phyloP scores from a whole-genome alignment of 2,329 filamentous ascomycete genomes.

The Diplodia seriata region DNA sequence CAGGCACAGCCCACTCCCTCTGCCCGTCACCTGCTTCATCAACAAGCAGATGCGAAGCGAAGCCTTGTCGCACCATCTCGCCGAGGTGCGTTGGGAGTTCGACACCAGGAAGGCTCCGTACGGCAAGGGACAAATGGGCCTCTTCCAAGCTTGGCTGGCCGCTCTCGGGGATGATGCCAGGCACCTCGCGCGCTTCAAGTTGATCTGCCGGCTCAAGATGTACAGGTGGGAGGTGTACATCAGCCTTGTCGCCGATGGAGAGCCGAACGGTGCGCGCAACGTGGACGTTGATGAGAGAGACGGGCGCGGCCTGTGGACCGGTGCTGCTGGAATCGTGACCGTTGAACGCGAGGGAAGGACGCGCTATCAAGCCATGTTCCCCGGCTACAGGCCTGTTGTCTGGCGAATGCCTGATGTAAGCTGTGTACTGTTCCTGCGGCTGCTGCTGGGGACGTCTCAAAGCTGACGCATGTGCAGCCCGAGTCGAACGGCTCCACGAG shows the following conservation, averaged over 20 bases:
- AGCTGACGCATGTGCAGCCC: background rate
- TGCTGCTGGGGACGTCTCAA: background rate
- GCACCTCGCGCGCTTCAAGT: conserved; percentile 4
- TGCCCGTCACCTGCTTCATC: conserved; percentile 1
- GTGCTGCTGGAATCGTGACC: background rate
- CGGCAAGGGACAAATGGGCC: background rate
- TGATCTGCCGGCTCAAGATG: background rate
- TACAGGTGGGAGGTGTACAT: conserved; percentile 14
- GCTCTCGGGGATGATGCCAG: conserved; percentile 4
- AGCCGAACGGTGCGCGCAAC: conserved; percentile 5
- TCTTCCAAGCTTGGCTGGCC: background rate
- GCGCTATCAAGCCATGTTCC: conserved; percentile 3
- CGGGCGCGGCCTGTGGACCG: background rate
- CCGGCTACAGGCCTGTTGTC: background rate
- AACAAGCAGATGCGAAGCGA: conserved; percentile 6
- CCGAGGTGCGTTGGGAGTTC: conserved; percentile 8
- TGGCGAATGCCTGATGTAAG: background rate
- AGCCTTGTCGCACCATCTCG: background rate
- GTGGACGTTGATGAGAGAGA: conserved; percentile 2
- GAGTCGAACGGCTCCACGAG: background rate
- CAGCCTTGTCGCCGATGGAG: background rate
- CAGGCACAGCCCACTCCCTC: background rate
- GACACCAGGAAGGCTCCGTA: conserved; percentile 2
- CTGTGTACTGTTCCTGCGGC: too few relatives aligned
- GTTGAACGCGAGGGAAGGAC: background rate